Conservation (phyloP, 441 rosid genomes). For the Francoa sonchifolia region DNA sequence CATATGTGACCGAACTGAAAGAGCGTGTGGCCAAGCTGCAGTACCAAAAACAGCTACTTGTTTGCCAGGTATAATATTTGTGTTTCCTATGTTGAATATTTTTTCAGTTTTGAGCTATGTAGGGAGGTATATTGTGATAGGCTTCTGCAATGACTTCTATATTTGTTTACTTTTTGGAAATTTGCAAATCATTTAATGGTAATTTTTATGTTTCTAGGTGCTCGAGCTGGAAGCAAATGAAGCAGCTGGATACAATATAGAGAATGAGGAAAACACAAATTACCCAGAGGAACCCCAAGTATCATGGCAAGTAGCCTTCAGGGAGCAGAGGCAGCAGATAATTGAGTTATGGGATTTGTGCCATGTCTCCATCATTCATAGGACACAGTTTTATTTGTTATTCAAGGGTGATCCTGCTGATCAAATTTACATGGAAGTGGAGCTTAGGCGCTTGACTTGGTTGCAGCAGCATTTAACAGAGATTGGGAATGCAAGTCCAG, state of each 20-base stretch:
- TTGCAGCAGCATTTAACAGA: constrained; percentile 84
- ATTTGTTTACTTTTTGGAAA: neutral
- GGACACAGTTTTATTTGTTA: constrained; percentile 86
- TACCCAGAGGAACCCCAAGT: constrained; percentile 49
- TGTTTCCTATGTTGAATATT: neutral
- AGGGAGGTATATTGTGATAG: too few species aligned
- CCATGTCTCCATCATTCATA: constrained; percentile 73
- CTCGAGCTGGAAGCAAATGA: constrained; percentile 95
- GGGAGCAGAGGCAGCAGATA: constrained; percentile 82
- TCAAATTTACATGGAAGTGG: constrained; percentile 97
- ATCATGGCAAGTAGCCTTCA: constrained; percentile 68
- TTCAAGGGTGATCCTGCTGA: constrained; percentile 94
- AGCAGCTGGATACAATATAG: constrained; percentile 60
- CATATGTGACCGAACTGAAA: constrained; percentile 88
- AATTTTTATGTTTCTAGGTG: constrained; percentile 37
- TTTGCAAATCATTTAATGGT: constrained; percentile 6
- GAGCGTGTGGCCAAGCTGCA: constrained; percentile 97
- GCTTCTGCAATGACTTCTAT: neutral
- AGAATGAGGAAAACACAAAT: constrained; percentile 37
- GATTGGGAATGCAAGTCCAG: constrained; percentile 85
- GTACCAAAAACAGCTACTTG: constrained; percentile 97
- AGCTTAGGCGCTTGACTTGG: constrained; percentile 93
- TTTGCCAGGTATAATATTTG: constrained; percentile 59
- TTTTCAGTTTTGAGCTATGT: too few species aligned
- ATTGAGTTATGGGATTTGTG: constrained; percentile 92